These are phyloP conservation scores for Deinandra increscens DNA, from an alignment of 129 eudicot species.

Conservation along the genomic window DNA sequence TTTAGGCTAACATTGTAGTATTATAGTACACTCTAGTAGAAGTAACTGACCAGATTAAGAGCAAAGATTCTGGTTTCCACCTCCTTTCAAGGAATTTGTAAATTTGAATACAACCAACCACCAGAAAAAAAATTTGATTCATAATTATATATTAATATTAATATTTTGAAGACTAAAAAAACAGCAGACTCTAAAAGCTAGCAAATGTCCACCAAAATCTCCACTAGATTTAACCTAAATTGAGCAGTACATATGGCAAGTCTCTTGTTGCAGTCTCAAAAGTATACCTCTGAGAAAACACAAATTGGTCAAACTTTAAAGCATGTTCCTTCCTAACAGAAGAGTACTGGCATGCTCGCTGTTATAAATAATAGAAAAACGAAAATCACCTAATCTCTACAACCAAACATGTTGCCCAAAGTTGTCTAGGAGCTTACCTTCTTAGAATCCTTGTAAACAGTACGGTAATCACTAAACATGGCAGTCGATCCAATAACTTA, in stretches of 20 bases:
- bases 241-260: constrained; percentile 78
- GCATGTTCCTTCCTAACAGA: too few species aligned
- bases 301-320: too few species aligned
- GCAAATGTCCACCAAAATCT: constrained; percentile 88
- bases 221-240: constrained; percentile 72
- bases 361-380: too few species aligned
- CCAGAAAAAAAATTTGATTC: constrained; percentile 66
- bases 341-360: too few species aligned
- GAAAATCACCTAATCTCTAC: too few species aligned
- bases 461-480: too few species aligned
- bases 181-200: constrained; percentile 61
- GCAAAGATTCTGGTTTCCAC: constrained; percentile 84
- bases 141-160: not conserved
- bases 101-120: constrained; percentile 59
- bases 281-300: too few species aligned
- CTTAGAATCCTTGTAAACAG: too few species aligned
- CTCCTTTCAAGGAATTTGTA: constrained; percentile 79
- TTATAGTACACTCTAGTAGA: constrained; percentile 9
- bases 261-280: constrained; percentile 53
- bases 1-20: not conserved
- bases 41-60: constrained; percentile 76
- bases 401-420: too few species aligned
- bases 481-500: too few species aligned
- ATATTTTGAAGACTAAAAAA: constrained; percentile 23
- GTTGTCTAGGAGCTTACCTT: too few species aligned